Percentiles rank a stretch among this genome's conserved stretches.
phyloP scores from a whole-genome alignment of 495 filamentous ascomycete species.

The Neurospora africana region DNA sequence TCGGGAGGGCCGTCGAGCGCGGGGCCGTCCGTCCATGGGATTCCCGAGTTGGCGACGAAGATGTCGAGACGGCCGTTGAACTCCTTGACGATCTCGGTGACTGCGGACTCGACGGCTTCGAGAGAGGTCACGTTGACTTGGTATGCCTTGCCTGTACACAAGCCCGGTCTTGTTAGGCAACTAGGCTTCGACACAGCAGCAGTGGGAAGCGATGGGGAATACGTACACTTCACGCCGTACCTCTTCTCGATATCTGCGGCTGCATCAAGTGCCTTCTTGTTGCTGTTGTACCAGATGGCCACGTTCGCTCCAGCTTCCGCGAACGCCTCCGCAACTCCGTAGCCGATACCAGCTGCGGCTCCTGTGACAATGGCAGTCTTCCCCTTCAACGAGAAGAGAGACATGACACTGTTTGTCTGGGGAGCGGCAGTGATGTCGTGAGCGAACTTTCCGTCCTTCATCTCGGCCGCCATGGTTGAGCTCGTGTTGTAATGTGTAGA shows the following conservation, averaged over 20 bases:
- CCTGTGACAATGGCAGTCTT: constrained; percentile 79
- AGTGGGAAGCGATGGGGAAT: neutral
- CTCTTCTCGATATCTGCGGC: constrained; percentile 62
- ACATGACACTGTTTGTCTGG: constrained; percentile 49
- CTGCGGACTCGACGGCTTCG: constrained; percentile 44
- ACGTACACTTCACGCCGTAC: constrained; percentile 71
- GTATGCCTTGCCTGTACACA: constrained; percentile 60
- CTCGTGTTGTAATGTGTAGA: neutral
- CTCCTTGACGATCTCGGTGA: constrained; percentile 51
- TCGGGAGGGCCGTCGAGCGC: constrained; percentile 55
- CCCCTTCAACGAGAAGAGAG: constrained; percentile 76
- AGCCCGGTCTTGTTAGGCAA: neutral
- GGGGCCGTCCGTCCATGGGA: constrained; percentile 60
- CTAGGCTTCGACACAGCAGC: neutral
- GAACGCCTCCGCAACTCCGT: constrained; percentile 58
- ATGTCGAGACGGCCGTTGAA: constrained; percentile 68
- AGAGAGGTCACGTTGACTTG: constrained; percentile 55
- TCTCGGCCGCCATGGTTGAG: constrained; percentile 31
- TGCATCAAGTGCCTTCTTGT: constrained; percentile 57
- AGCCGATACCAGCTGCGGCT: constrained; percentile 72
- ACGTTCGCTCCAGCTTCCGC: constrained; percentile 84
- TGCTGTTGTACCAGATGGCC: constrained; percentile 77
- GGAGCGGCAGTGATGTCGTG: constrained; percentile 54
- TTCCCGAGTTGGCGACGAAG: constrained; percentile 72
- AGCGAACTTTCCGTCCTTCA: constrained; percentile 45